Evolutionary conservation across 2,329 filamentous ascomycete genomes (phyloP), one percentile per base, ranked within the genome.

Genomic region (Grosmannia huntii): DNA sequence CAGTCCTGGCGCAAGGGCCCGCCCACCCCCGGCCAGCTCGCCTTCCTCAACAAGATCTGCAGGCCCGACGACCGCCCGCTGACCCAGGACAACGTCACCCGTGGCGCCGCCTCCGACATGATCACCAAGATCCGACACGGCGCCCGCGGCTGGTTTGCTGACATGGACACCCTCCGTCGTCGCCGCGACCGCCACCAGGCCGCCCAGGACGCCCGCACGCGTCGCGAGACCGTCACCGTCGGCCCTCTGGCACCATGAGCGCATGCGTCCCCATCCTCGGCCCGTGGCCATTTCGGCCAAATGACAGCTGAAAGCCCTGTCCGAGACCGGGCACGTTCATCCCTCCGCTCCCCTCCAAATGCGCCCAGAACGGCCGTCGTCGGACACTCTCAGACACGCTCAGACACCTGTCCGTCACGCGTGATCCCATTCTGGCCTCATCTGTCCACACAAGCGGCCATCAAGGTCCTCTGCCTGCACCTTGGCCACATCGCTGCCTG

Each of bases 41-140:
- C 79, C 41, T 85, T 87, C 58, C 69, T 94, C 57, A 90, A 90
- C 66, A 86, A 83, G 66, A 66, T 85, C 4, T 76, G 85, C 10
- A 72, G 79, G 56, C 61, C 64, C 16, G 71, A 75, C n/a, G 73
- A 83, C 31, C 31, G 31, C 9, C 73, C 79, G 57, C 67, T 90
- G 55, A 77, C 73, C 1, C 64, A 71, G 0, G 71, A 73, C 0
- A 78, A 84, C 31, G 65, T 95, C 59, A 90, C 81, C 16, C 94
- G 91, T 67, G 92, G 92, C 9, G 83, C 83, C 67, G 91, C 90
- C 5, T 80, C 80, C 5, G 91, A 96, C 68, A 91, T 95, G 86
- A 95, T 97, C 63, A 95, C 89, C 9, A 95, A 95, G 70, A 68
- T 96, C 61, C 92, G 86, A 69, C 87, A 94, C 68, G 92, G 92